Evolutionary conservation across 441 rosid genomes (phyloP).

Genomic region (Croton laevigatus): DNA sequence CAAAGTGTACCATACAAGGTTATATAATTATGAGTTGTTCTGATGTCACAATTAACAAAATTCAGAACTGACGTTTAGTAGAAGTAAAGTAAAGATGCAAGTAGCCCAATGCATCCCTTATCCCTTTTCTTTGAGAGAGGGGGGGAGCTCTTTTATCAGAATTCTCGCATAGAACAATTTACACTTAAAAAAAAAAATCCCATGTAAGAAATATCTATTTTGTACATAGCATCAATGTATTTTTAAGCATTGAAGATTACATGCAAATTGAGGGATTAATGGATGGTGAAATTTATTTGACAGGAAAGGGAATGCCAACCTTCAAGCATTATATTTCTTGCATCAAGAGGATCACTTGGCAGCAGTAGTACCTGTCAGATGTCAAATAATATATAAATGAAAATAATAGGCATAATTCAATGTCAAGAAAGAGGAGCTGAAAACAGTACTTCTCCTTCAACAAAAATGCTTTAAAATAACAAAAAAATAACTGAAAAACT

Average conservation of each 20-base stretch:
- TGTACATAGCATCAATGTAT: background rate
- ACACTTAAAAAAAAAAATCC: background rate
- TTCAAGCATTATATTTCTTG: constrained; percentile 94
- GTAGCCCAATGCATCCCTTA: background rate
- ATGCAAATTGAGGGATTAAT: background rate
- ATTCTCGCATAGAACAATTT: background rate
- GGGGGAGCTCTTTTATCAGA: background rate
- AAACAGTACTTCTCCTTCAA: background rate
- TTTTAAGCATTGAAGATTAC: background rate
- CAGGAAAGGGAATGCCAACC: constrained; percentile 39
- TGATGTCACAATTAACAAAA: background rate
- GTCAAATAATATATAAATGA: constrained; percentile 14
- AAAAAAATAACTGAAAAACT: background rate
- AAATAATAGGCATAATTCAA: constrained; percentile 7
- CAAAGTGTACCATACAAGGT: background rate
- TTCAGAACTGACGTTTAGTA: background rate
- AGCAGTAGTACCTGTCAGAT: constrained; percentile 60
- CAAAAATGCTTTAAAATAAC: background rate
- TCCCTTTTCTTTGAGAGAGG: background rate
- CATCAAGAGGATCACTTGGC: constrained; percentile 94
- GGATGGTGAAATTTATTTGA: constrained; percentile 1
- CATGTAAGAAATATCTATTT: constrained; percentile 6
- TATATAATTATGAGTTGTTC: background rate
- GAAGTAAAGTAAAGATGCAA: background rate
- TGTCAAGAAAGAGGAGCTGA: constrained; percentile 7